Conservation (phyloP, 1,139 yeast genomes). For the Lodderomyces elongisporus region DNA sequence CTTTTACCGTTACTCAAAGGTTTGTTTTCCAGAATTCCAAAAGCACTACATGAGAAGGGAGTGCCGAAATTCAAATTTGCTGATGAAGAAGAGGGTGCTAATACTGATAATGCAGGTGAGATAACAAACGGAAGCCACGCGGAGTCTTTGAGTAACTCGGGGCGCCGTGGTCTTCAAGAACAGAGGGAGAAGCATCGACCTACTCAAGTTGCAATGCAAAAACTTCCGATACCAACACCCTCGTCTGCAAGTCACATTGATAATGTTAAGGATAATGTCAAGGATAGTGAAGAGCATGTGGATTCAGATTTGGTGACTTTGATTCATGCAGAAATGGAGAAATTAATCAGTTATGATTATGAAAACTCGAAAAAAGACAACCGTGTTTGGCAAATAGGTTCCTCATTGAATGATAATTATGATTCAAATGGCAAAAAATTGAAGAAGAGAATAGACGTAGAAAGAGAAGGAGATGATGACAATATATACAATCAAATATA, state of each 20-base stretch:
- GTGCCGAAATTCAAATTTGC: conserved; percentile 24
- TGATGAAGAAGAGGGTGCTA: conserved; percentile 16
- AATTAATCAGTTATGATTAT: conserved; percentile 46
- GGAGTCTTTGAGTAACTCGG: too few relatives aligned
- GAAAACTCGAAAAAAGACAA: conserved; percentile 27
- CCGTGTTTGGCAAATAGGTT: too few relatives aligned
- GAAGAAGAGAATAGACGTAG: not conserved
- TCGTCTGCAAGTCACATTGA: conserved; percentile 7
- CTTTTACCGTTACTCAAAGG: conserved; percentile 16
- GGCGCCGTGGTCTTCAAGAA: too few relatives aligned
- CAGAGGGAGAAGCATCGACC: conserved; percentile 28
- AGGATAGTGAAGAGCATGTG: conserved; percentile 4
- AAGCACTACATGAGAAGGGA: conserved; percentile 22
- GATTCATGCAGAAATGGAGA: conserved; percentile 34
- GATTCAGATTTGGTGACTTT: conserved; percentile 15
- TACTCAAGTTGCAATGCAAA: conserved; percentile 48
- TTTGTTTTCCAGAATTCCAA: conserved; percentile 22
- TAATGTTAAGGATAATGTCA: conserved; percentile 1
- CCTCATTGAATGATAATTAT: conserved; percentile 8
- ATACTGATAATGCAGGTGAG: not conserved
- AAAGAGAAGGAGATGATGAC: not conserved
- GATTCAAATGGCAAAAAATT: too few relatives aligned
- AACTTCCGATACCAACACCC: conserved; percentile 47
- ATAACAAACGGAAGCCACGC: conserved; percentile 3
- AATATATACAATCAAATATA: too few relatives aligned